phyloP scores from a whole-genome alignment of 352 stramenopile genomes.

The Pythium sukuiense region DNA sequence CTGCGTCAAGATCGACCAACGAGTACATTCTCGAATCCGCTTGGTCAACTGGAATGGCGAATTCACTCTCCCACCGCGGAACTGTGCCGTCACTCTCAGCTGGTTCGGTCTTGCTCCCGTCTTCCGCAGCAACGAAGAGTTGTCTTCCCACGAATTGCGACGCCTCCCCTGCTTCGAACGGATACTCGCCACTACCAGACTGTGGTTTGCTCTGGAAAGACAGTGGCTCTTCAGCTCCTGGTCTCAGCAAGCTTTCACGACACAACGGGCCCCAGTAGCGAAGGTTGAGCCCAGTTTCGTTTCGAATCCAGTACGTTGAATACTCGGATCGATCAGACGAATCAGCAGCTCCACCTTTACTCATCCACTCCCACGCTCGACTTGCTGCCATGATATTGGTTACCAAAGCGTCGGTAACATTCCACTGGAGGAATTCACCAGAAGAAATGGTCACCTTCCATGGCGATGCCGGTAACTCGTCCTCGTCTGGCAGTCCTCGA shows the following conservation, averaged over 20 bases:
- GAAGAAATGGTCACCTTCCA: slow-evolving; percentile 69
- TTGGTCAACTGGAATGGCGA: slow-evolving; percentile 79
- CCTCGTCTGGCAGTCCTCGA: background rate
- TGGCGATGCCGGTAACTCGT: slow-evolving; percentile 19
- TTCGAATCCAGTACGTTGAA: slow-evolving; percentile 87
- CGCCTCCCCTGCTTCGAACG: slow-evolving; percentile 25
- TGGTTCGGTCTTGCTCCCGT: slow-evolving; percentile 25
- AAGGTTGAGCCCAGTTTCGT: slow-evolving; percentile 79
- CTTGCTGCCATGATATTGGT: slow-evolving; percentile 76
- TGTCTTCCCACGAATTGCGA: slow-evolving; percentile 36
- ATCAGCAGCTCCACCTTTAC: slow-evolving; percentile 55
- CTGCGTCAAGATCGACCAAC: slow-evolving; percentile 62
- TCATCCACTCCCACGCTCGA: slow-evolving; percentile 78
- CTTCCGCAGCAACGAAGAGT: slow-evolving; percentile 74
- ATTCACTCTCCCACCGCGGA: slow-evolving; percentile 72
- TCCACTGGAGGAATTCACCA: slow-evolving; percentile 65
- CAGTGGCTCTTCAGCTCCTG: slow-evolving; percentile 66
- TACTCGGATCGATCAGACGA: slow-evolving; percentile 77
- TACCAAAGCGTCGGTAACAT: slow-evolving; percentile 82
- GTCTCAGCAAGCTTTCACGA: slow-evolving; percentile 46
- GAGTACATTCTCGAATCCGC: slow-evolving; percentile 83
- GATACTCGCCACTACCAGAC: slow-evolving; percentile 15
- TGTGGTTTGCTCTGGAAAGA: slow-evolving; percentile 33
- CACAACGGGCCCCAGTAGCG: slow-evolving; percentile 71
- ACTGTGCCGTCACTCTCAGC: slow-evolving; percentile 16